These are phyloP conservation scores for Amanita phalloides DNA, from an alignment of 768 basidiomycete species.

Conservation along the genomic window DNA sequence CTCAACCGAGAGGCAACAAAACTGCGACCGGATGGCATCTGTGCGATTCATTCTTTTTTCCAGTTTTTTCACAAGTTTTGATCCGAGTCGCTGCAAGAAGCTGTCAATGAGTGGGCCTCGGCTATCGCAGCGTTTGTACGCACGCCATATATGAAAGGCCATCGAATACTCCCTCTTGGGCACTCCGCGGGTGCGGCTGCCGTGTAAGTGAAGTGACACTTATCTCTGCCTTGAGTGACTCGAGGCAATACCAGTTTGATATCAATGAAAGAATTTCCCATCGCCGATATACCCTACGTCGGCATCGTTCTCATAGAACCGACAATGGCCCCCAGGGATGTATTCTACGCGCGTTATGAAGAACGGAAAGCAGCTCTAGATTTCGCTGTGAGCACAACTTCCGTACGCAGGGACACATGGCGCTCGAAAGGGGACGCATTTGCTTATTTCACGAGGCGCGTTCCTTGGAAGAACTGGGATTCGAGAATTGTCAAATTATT, in stretches of 20 bases:
- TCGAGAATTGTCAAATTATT: constrained; percentile 25
- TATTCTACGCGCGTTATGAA: constrained; percentile 24
- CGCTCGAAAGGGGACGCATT: constrained; percentile 27
- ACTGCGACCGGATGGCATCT: constrained; percentile 21
- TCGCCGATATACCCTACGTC: constrained; percentile 17
- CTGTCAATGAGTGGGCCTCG: constrained; percentile 10
- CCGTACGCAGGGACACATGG: constrained; percentile 29
- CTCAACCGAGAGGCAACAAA: constrained; percentile 25
- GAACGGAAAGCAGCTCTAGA: constrained; percentile 27
- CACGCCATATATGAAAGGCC: constrained; percentile 9
- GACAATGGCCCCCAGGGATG: constrained; percentile 25
- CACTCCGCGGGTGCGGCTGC: constrained; percentile 12
- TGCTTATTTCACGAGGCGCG: constrained; percentile 27
- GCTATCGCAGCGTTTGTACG: constrained; percentile 9
- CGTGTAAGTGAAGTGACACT: not conserved
- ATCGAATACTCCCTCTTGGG: constrained; percentile 9
- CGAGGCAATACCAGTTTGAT: constrained; percentile 19
- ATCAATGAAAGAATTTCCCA: constrained; percentile 22
- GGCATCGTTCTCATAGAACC: constrained; percentile 36
- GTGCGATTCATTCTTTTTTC: constrained; percentile 22
- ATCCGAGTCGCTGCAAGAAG: not conserved
- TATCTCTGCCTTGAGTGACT: too few relatives aligned
- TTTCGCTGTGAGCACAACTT: constrained; percentile 24
- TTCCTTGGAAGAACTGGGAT: constrained; percentile 40
- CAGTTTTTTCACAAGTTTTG: not conserved